Evolutionary conservation across 768 basidiomycete species (phyloP).

Genomic region (Agaricus sinodeliciosus): DNA sequence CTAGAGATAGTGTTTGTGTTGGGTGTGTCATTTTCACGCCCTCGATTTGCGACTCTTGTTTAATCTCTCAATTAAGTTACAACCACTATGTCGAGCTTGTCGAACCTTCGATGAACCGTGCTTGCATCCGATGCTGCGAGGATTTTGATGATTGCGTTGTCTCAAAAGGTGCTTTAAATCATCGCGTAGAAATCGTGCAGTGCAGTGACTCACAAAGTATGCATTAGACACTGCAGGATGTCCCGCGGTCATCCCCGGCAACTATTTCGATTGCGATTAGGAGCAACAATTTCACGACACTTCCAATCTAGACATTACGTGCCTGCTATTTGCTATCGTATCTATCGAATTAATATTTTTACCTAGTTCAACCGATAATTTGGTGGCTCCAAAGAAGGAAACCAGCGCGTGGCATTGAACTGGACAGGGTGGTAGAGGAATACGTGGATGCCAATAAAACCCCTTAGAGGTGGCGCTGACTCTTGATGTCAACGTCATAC

Average conservation of each 20-base stretch:
- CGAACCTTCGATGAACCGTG: slow-evolving; percentile 41
- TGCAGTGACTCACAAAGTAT: neutral
- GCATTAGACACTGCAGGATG: slow-evolving; percentile 40
- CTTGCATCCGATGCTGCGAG: slow-evolving; percentile 55
- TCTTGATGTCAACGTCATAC: too few relatives aligned
- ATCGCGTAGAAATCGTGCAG: neutral
- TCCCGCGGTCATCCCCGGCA: slow-evolving; percentile 41
- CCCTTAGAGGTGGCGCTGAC: too few relatives aligned
- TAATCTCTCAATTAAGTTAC: slow-evolving; percentile 24
- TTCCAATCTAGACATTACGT: too few relatives aligned
- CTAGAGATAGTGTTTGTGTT: slow-evolving; percentile 39
- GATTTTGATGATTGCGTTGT: slow-evolving; percentile 44
- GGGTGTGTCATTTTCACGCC: slow-evolving; percentile 26
- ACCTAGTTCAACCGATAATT: too few relatives aligned
- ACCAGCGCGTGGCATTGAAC: too few relatives aligned
- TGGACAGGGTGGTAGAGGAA: too few relatives aligned
- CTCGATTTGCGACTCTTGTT: neutral
- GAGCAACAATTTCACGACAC: neutral
- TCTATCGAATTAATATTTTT: too few relatives aligned
- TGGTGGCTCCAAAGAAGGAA: too few relatives aligned
- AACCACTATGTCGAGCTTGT: slow-evolving; percentile 55
- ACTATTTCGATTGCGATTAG: slow-evolving; percentile 46
- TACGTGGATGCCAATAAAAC: too few relatives aligned
- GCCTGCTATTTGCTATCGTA: too few relatives aligned
- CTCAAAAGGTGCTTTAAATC: slow-evolving; percentile 29